Base-by-base conservation (phyloP, 148 eudicot genomes). In the Vaccinium corymbosum region DNA sequence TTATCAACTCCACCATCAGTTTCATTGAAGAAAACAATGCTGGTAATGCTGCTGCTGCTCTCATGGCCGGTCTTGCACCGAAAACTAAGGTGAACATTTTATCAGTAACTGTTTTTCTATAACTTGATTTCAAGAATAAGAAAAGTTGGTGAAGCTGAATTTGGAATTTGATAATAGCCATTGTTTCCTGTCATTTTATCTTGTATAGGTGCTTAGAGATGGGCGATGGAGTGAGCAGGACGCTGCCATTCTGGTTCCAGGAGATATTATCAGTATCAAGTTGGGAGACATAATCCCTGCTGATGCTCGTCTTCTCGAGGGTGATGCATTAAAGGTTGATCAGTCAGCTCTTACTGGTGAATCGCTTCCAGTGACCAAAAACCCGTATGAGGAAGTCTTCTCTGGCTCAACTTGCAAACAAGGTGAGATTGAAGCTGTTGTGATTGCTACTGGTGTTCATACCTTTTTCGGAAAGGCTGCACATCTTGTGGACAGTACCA, bases 401-500 rank as follows among this genome's bases (percentile, higher is more conserved):
- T 95, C 98, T 35, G 98, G 98, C 19, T 95, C 98, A 55, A 95
- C 98, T 0, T 95, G 98, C 88, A 95, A 95, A 81, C 98, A 95
- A 80, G 98, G 98, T 76, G 98, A 95, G 66, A 82, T 95, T 29
- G 94, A 95, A 84, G 98, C 98, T 15, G 94, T 95, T 57, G 98
- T 95, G 27, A 95, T 95, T 76, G 98, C 98, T 76, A 95, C 98
- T 12, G 98, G 98, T 56, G 98, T 95, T 46, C 98, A 95, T 86
- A 95, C 98, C 64, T 95, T 95, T 92, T 95, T 95, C 35, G 98
- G 98, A 6, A 95, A 95, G 90, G 98, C 98, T 14, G 98, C 98
- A 20, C 98, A 95, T 82, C 92, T 95, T 56, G 98, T 95, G 15
- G 98, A 95, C 89, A 95, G 98, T 92, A 95, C 98, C 66, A 95